Percentiles rank a stretch among this genome's conserved stretches.
phyloP scores from a whole-genome alignment of 2,329 filamentous ascomycete genomes.

The Sclerotinia spermophila region DNA sequence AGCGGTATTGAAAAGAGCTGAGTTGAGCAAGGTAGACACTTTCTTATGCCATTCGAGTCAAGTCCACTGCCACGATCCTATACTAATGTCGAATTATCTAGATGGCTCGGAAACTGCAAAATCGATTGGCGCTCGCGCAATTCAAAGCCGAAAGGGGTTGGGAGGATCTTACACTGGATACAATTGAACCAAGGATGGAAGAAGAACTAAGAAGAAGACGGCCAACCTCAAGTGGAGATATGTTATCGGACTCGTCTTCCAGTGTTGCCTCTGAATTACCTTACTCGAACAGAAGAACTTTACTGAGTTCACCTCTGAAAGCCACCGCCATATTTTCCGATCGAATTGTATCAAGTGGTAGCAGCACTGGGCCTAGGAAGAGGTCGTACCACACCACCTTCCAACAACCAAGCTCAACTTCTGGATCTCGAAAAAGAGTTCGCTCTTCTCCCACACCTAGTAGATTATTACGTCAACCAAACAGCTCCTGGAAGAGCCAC shows the following conservation, averaged over 20 bases:
- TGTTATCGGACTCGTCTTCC: conserved; percentile 82
- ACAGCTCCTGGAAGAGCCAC: conserved; percentile 69
- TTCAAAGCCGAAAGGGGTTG: conserved; percentile 97
- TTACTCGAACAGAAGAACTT: conserved; percentile 53
- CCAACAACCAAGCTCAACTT: conserved; percentile 46
- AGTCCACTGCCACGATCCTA: conserved; percentile 4
- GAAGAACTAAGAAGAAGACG: conserved; percentile 68
- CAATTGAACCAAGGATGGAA: conserved; percentile 79
- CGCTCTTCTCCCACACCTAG: conserved; percentile 61
- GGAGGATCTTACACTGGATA: conserved; percentile 83
- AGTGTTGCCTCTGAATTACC: conserved; percentile 70
- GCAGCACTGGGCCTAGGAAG: conserved; percentile 63
- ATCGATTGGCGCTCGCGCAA: conserved; percentile 89
- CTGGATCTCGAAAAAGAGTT: conserved; percentile 61
- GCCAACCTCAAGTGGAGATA: conserved; percentile 62
- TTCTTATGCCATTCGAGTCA: conserved; percentile 16
- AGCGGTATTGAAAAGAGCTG: conserved; percentile 67
- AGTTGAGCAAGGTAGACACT: conserved; percentile 68
- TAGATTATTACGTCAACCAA: conserved; percentile 51
- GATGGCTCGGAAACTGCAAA: conserved; percentile 91
- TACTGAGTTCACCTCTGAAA: conserved; percentile 82
- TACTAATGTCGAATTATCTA: conserved; percentile 42
- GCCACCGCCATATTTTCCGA: conserved; percentile 76
- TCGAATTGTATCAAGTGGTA: conserved; percentile 67
- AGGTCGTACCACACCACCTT: conserved; percentile 59